Base-by-base conservation (phyloP, 805 yeast species). In the Teunomyces gatunensis region DNA sequence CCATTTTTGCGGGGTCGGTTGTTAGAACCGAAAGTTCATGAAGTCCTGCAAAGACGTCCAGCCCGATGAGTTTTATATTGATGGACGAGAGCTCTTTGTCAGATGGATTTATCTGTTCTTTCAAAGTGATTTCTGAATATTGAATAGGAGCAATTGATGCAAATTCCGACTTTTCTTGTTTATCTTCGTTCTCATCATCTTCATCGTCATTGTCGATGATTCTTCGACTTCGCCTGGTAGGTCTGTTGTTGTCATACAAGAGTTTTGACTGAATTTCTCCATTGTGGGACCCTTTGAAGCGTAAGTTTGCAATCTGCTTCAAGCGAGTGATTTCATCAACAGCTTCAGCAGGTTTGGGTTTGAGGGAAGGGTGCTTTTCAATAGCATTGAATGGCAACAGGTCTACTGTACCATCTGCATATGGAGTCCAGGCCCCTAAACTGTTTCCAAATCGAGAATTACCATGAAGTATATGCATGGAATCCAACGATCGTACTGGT, bases 1-100 rank as follows among this genome's bases (percentile, higher is more conserved):
- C 56, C 77, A 52, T 67, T 47, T 45, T 69, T 70, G 55, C 50
- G 13, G 55, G 45, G 13, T 60, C 59, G 0, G 49, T 44, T 2
- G 63, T 53, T 11, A 33, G 21, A 1, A 63, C 67, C 23, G 89
- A 78, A 13, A 88, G 68, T 56, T 86, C 84, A 61, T 86, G 89
- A 33, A 88, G 57, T 0, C 96, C 96, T 2, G 81, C 95, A 73
- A 83, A 88, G 0, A 89, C 77, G 59, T 88, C 95, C 15, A 69
- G 72, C 1, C 96, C 96, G 3, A 74, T 66, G 4, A 88, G 62
- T 48, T 74, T 69, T 51, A 71, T 35, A 18, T 58, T 65, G 5
- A 70, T 63, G n/a, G 64, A 49, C 4, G 65, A 55, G 18, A 32
- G 41, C 2, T 47, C 46, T 11, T 49, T 50, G 1, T 54, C 55